Evolutionary conservation across 2,329 filamentous ascomycete species (phyloP).

Genomic region (Phaeophleospora eucalypticola): DNA sequence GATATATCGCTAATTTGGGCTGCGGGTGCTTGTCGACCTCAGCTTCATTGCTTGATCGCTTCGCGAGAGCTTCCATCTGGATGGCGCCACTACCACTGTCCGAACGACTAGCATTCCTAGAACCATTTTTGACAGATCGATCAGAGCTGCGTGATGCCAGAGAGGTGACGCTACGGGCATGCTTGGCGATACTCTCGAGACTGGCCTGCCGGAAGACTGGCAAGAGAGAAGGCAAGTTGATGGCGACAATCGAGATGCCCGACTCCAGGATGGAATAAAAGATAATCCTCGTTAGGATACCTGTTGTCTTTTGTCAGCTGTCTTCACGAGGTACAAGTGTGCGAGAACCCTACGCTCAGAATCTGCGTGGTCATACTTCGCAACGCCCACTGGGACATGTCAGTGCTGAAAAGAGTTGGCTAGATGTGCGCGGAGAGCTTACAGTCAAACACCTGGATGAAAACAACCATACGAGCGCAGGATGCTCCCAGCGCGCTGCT

Average conservation of each 20-base stretch:
- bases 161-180: constrained; percentile 1
- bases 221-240: constrained; percentile 3
- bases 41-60: background rate
- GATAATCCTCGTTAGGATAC: background rate
- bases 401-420: background rate
- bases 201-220: background rate
- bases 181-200: background rate
- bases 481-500: background rate
- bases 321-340: background rate
- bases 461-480: constrained; percentile 1
- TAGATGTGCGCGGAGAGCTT: background rate
- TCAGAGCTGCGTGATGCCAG: background rate
- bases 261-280: constrained; percentile 1
- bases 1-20: background rate
- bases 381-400: background rate
- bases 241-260: background rate
- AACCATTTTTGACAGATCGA: background rate
- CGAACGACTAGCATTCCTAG: background rate
- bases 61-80: constrained; percentile 1
- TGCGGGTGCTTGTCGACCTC: background rate
- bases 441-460: background rate
- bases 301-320: background rate
- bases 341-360: background rate
- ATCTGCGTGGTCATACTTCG: background rate
- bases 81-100: constrained; percentile 1